A percentile compares a stretch with the other conserved stretches of the same genome.
phyloP scores from a whole-genome alignment of 805 yeast genomes.

The Komagataella populi region DNA sequence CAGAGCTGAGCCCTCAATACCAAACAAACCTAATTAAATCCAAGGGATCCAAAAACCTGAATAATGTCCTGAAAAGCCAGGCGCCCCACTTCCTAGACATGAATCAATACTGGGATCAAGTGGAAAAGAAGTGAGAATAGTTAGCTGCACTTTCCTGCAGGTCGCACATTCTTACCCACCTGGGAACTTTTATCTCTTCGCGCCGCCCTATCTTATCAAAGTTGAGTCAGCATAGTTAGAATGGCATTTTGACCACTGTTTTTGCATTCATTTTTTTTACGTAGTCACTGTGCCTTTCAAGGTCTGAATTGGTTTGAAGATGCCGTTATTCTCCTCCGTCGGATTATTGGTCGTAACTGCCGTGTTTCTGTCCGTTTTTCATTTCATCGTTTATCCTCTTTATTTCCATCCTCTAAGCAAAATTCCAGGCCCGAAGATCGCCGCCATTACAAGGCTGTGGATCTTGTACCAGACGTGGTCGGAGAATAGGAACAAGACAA shows the following conservation, averaged over 20 bases:
- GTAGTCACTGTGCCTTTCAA: not conserved
- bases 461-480: conserved; percentile 27
- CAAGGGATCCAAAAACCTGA: not conserved
- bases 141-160: not conserved
- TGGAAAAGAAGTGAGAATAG: not conserved
- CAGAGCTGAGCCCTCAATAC: not conserved
- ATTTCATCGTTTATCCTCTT: conserved; percentile 27
- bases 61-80: not conserved
- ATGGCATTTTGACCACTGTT: not conserved
- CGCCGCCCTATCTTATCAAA: not conserved
- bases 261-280: not conserved
- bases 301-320: not conserved
- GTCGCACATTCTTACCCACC: not conserved
- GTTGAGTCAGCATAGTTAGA: not conserved
- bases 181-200: not conserved
- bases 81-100: not conserved
- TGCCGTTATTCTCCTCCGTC: not conserved
- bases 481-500: conserved; percentile 33
- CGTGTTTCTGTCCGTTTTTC: not conserved
- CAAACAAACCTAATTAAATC: not conserved
- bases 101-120: not conserved
- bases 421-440: conserved; percentile 46
- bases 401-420: conserved; percentile 31
- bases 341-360: not conserved
- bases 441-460: conserved; percentile 29